These are phyloP conservation scores for Dictyophora rubrovolvata DNA, from an alignment of 768 basidiomycete species.

Conservation along the genomic window DNA sequence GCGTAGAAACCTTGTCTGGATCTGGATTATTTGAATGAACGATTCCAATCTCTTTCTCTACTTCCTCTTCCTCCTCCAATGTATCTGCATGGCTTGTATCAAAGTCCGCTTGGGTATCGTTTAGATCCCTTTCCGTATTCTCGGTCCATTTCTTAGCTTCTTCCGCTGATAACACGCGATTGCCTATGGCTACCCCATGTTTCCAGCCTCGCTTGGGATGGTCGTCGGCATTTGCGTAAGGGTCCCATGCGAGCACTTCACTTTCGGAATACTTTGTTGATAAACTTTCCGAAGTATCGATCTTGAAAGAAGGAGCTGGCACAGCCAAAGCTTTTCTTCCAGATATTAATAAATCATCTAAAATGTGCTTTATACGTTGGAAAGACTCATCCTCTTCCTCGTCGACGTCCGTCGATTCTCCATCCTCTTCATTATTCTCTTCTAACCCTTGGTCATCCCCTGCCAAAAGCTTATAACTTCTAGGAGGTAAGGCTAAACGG, in stretches of 20 bases:
- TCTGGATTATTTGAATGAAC: background rate
- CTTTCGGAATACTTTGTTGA: background rate
- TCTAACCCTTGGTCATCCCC: constrained; percentile 34
- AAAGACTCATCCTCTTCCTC: constrained; percentile 46
- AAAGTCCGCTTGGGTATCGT: background rate
- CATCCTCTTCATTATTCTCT: constrained; percentile 28
- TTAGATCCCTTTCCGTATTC: background rate
- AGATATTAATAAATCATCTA: constrained; percentile 51
- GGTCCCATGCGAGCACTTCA: constrained; percentile 1
- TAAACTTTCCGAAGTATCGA: background rate
- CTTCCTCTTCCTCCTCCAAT: constrained; percentile 9
- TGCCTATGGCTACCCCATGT: constrained; percentile 8
- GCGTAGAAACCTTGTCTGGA: no score
- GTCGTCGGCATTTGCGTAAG: background rate
- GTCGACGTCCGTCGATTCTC: constrained; percentile 17
- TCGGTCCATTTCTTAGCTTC: constrained; percentile 1
- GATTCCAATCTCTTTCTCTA: constrained; percentile 12
- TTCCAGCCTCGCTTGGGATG: background rate
- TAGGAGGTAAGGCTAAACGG: constrained; percentile 66
- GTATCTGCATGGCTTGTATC: background rate
- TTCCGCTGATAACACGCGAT: constrained; percentile 2
- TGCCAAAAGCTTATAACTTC: constrained; percentile 44
- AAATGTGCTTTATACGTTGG: constrained; percentile 47
- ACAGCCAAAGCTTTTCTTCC: constrained; percentile 49
- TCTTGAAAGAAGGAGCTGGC: background rate